Base-by-base conservation (phyloP, 345 rosid species). In the Passiflora organensis region DNA sequence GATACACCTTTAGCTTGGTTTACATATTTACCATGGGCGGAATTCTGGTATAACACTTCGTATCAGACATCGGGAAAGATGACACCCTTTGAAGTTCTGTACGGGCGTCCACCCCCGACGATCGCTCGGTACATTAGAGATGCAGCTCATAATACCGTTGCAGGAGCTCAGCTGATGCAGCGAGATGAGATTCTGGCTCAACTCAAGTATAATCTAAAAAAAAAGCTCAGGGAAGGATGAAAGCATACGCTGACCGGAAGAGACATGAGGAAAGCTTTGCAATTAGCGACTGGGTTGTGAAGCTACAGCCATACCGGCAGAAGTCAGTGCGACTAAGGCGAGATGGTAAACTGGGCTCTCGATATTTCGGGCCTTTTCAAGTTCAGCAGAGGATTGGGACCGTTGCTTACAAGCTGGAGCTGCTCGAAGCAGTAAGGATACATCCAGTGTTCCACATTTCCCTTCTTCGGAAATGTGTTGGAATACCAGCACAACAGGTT, bases 371-470 rank as follows among this genome's bases (percentile, higher is more conserved):
- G 8, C 14, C 15, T 0, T 58, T 8, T 2, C n/a, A 17, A 2
- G 20, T 58, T 8, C 2, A 15, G 10, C 6, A 13, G 2, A 11
- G 32, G 4, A 9, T 58, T 1, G 44, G 34, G 0, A 11, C 16
- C 2, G 53, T 58, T 6, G 24, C 62, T 17, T 53, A 34, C 2
- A 13, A 12, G 21, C 28, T 53, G 11, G 36, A 53, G 0, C 11
- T 13, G 0, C 6, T 0, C 1, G 12, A 5, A 1, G 17, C n/a
- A 1, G 23, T 34, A 22, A 19, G 14, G 0, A 17, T 41, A 0
- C 50, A 43, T 13, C 49, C 23, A 5, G 41, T 43, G 11, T 25
- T 56, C 11, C 50, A 56, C 25, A 49, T 56, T 4, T 56, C 50
- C 4, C 13, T 56, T 0, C 39, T 34, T 28, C 2, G 13, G 13